Evolutionary conservation across 2,329 filamentous ascomycete species (phyloP), one percentile per base, ranked within the genome.

Genomic region (Fusarium domesticum): DNA sequence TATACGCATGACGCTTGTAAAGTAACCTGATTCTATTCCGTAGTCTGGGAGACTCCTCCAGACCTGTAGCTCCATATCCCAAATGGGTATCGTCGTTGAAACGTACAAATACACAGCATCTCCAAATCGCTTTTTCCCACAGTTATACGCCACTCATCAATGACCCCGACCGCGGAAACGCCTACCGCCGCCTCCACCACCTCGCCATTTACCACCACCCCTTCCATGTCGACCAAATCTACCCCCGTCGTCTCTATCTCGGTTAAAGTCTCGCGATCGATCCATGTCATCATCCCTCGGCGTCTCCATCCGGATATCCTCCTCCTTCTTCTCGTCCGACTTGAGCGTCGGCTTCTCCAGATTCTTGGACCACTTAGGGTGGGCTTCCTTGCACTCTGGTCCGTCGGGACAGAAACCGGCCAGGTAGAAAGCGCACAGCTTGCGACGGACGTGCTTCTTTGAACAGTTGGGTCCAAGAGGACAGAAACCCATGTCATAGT

Each of bases 401-500:
- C 67, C 92, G 43, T 95, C 87, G 0, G 93, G 93, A 64, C 93
- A 98, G 72, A 98, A 98, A 2, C 93, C 93, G 6, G 89, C 89
- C 14, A 97, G 73, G 64, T 95, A 98, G 65, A 85, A 96, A 2
- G 76, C 76, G 64, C 93, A 98, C 6, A 96, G 67, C 53, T 79
- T 83, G 52, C 87, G 83, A 47, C 90, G 81, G 44, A 95, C 84
- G 69, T 98, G 93, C 57, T 91, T 87, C 70, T 96, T 90, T 18
- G 85, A 83, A 68, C 93, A 98, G 47, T 80, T 71, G 1, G 91
- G 90, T 0, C 93, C 93, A 8, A 97, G 77, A 15, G 89, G 89
- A 61, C 93, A 98, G 73, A 97, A 97, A 2, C 93, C 93, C 57
- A 86, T 84, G 50, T 96, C 90, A 73, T 96, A 98, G 69, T 95